Base-by-base conservation (phyloP, 805 yeast species). In the Starmera amethionina region DNA sequence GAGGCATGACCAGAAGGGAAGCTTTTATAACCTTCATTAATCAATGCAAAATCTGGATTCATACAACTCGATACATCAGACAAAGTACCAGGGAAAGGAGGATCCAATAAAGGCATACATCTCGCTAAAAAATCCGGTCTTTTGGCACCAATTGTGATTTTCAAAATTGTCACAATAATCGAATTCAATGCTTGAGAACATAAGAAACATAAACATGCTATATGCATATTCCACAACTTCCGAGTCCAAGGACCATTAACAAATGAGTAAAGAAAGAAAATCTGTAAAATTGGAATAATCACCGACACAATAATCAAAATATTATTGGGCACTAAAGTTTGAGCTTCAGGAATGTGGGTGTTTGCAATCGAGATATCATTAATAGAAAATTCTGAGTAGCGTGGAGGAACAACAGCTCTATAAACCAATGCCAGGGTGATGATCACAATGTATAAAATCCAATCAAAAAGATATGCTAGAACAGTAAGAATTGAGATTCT, bases 1-100 rank as follows among this genome's bases (percentile, higher is more conserved):
- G 76, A 61, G 1, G 79, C 64, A 50, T 75, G 81, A 1, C 79
- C 81, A 37, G 77, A 72, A 2, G 81, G 81, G 37, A 77, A 73
- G 25, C 77, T 70, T 46, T 77, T 63, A 50, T 73, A 70, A 1
- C 80, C 81, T 49, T 74, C 79, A 49, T 56, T 51, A 15, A 75
- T 51, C 4, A 61, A 42, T 13, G 44, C 48, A 4, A 51, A 18
- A 38, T 70, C 50, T 1, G 54, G 50, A 22, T 69, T 62, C 1
- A 72, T 60, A 50, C 81, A 76, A 1, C 70, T 67, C 11, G 63
- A 68, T 22, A 74, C 73, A 37, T 58, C 63, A 14, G 68, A 69
- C 45, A 75, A 46, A 0, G 61, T 53, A 31, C 64, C 62, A 15
- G 54, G 49, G 9, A 50, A 45, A 8, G 70, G 68, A 4, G 65